Evolutionary conservation across 192 early-diverging fungal genomes (phyloP).

Genomic region (Backusella tarrabulga): DNA sequence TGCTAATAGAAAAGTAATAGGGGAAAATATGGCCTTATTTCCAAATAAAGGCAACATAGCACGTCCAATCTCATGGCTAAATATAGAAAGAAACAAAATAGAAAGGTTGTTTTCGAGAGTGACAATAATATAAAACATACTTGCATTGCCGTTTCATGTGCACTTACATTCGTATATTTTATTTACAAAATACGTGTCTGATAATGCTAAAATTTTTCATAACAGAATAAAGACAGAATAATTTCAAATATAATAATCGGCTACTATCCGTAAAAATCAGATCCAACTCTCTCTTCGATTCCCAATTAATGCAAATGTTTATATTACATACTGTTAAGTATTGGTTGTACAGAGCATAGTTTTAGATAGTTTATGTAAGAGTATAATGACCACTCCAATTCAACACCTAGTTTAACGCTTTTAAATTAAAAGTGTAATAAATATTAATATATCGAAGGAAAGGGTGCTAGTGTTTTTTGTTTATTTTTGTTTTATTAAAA

Average conservation of each 20-base stretch:
- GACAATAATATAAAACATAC: constrained; percentile 3
- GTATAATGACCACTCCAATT: neutral
- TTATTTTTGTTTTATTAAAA: neutral
- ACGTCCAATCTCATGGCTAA: constrained; percentile 8
- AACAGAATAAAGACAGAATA: neutral
- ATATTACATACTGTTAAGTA: neutral
- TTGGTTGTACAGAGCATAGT: neutral
- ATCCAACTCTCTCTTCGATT: neutral
- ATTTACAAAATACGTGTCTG: neutral
- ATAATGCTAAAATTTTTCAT: neutral
- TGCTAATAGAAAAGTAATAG: neutral
- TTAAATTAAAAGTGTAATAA: neutral
- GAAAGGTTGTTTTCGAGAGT: neutral
- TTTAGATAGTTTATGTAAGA: neutral
- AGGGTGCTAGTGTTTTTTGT: neutral
- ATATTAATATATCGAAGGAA: no score
- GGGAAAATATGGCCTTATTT: neutral
- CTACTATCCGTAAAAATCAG: neutral
- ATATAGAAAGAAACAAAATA: neutral
- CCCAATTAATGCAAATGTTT: neutral
- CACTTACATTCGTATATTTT: neutral
- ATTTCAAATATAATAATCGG: neutral
- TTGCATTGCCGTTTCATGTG: constrained; percentile 7
- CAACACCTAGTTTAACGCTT: neutral
- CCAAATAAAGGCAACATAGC: neutral